These are phyloP conservation scores for Colletotrichum sp. DNA, from an alignment of 2,329 filamentous ascomycete genomes.

Conservation along the genomic window DNA sequence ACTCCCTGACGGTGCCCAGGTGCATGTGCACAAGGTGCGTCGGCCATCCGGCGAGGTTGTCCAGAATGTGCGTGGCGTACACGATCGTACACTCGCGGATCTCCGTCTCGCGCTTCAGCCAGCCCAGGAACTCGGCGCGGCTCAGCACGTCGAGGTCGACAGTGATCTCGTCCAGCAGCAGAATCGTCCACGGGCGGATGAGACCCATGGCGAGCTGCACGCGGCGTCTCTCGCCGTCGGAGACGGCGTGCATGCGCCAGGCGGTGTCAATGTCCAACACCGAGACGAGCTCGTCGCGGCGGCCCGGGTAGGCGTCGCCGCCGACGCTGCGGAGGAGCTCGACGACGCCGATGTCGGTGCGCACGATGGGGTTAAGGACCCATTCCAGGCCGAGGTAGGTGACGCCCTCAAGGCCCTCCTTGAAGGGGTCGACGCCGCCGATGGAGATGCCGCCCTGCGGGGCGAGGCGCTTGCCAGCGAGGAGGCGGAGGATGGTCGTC, in stretches of 20 bases:
- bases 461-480: conserved; percentile 93
- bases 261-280: conserved; percentile 90
- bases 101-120: conserved; percentile 88
- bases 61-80: conserved; percentile 96
- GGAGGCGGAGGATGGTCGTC: conserved; percentile 91
- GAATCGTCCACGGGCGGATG: conserved; percentile 86
- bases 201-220: conserved; percentile 98
- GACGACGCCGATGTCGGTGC: conserved; percentile 89
- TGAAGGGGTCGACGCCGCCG: conserved; percentile 89
- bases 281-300: conserved; percentile 83
- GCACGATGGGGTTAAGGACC: conserved; percentile 96
- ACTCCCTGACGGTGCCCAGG: conserved; percentile 85
- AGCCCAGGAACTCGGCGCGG: conserved; percentile 82
- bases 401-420: conserved; percentile 86
- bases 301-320: conserved; percentile 79
- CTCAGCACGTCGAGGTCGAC: conserved; percentile 92
- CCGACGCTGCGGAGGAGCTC: conserved; percentile 87
- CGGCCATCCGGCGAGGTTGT: conserved; percentile 94
- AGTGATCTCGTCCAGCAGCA: conserved; percentile 95
- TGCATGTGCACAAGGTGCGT: conserved; percentile 97
- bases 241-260: conserved; percentile 97
- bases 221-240: conserved; percentile 86
- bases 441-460: conserved; percentile 77
- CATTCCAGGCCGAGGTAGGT: conserved; percentile 98
- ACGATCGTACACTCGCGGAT: conserved; percentile 85